Evolutionary conservation across 441 rosid species (phyloP), one percentile per base, ranked within the genome.

Genomic region (Gossypium lobatum): DNA sequence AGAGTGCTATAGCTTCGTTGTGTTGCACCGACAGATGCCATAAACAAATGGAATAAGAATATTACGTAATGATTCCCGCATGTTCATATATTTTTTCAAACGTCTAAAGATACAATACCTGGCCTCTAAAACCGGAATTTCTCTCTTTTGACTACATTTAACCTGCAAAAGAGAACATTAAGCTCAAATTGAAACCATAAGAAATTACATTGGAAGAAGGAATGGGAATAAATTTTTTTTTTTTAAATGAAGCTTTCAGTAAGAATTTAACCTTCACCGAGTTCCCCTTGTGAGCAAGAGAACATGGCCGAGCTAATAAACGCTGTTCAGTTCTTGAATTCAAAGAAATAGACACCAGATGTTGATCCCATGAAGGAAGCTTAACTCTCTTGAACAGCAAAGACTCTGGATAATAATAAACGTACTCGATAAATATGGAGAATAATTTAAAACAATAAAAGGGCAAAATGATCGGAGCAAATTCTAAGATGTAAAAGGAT

Each of bases 101-200:
- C 66, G 26, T 25, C 18, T 54, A 71, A 23, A 16, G 42, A n/a
- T 62, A 76, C 20, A 20, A 74, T 87, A 90, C 98, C 97, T 76
- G 75, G 85, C 95, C 75, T 88, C 88, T 0, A 90, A 13, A 18
- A 86, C 62, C 48, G 85, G 75, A 77, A 84, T 61, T 50, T 86
- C 92, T 77, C 77, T 85, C 85, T 78, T 84, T 79, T 84, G 90
- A 82, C 83, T 54, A 42, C 93, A 88, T 1, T 73, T 76, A 68
- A 89, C 83, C 97, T 89, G 75, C 72, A 23, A 78, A 26, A 55
- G 57, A 50, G 23, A 14, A 52, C 61, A 63, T 31, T 17, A 23
- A 14, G 14, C 13, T 6, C 3, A 53, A n/a, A 63, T 0, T 37
- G 52, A 18, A 64, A n/a, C 61, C 64, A 64, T 45, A 8, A 60